phyloP scores from a whole-genome alignment of 129 eudicot genomes.

The Lonicera japonica region DNA sequence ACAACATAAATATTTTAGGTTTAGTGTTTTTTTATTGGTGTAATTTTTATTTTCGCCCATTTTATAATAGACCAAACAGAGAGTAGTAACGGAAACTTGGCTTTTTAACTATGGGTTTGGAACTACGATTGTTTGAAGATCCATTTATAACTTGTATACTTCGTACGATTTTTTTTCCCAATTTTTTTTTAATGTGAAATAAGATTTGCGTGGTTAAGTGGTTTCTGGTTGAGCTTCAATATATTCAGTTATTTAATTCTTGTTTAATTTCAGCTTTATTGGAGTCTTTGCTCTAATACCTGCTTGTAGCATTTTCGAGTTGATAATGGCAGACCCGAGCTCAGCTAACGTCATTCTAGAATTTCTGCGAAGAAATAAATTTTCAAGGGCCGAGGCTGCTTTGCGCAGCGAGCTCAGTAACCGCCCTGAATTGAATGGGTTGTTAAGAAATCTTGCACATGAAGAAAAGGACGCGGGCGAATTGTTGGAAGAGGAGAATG shows the following conservation, averaged over 20 bases:
- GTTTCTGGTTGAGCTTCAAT: not conserved
- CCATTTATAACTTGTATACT: not conserved
- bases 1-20: too few species aligned
- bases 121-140: not conserved
- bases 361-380: slow-evolving; percentile 61
- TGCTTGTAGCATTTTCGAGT: slow-evolving; percentile 12
- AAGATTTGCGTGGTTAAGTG: not conserved
- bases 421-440: slow-evolving; percentile 53
- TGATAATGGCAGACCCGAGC: slow-evolving; percentile 66
- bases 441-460: slow-evolving; percentile 41
- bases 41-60: not conserved
- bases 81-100: not conserved
- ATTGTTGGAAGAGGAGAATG: slow-evolving; percentile 34
- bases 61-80: not conserved
- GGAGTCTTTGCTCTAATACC: slow-evolving; percentile 12
- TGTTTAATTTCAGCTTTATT: slow-evolving; percentile 21
- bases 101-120: not conserved
- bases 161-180: not conserved
- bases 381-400: slow-evolving; percentile 88
- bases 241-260: not conserved
- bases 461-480: slow-evolving; percentile 41
- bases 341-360: slow-evolving; percentile 59
- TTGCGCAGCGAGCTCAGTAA: slow-evolving; percentile 54
- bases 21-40: too few species aligned
- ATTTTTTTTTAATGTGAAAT: not conserved